A percentile compares a stretch with the other conserved stretches of the same genome.
Evolutionary conservation across 83 land plant genomes (phyloP).

Genomic region (Picea abies): DNA sequence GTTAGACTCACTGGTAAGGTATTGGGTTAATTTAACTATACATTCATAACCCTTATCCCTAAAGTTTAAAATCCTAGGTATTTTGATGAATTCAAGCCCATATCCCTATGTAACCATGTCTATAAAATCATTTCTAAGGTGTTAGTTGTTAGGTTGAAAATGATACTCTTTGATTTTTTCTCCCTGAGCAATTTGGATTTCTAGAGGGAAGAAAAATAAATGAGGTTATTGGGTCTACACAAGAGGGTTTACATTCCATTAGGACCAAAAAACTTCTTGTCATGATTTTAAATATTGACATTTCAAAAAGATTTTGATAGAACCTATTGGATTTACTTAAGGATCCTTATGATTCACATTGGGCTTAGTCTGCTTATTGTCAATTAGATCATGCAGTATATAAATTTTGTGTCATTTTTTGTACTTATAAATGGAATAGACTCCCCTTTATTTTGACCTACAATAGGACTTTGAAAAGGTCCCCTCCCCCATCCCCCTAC

Average conservation of each 20-base stretch:
- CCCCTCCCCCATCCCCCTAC: not conserved
- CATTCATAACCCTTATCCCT: not conserved
- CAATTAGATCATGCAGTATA: not conserved
- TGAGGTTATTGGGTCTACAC: too few species aligned
- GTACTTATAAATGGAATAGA: not conserved
- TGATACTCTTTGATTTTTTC: not conserved
- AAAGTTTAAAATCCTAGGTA: not conserved
- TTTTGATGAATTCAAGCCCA: not conserved
- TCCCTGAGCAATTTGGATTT: not conserved
- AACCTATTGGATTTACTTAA: not conserved
- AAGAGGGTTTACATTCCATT: too few species aligned
- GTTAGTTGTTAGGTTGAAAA: not conserved
- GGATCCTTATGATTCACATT: not conserved
- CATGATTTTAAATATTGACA: not conserved
- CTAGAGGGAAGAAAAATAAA: too few species aligned
- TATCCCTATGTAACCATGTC: too few species aligned
- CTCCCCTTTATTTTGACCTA: not conserved
- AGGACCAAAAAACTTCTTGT: not conserved
- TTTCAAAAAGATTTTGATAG: not conserved
- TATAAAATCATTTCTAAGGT: not conserved
- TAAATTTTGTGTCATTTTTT: not conserved
- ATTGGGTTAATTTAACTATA: not conserved
- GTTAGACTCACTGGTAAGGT: not conserved
- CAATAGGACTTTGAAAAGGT: not conserved
- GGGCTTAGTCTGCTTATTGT: not conserved